Evolutionary conservation across 2,329 filamentous ascomycete genomes (phyloP).

Genomic region (Rosellinia necatrix): DNA sequence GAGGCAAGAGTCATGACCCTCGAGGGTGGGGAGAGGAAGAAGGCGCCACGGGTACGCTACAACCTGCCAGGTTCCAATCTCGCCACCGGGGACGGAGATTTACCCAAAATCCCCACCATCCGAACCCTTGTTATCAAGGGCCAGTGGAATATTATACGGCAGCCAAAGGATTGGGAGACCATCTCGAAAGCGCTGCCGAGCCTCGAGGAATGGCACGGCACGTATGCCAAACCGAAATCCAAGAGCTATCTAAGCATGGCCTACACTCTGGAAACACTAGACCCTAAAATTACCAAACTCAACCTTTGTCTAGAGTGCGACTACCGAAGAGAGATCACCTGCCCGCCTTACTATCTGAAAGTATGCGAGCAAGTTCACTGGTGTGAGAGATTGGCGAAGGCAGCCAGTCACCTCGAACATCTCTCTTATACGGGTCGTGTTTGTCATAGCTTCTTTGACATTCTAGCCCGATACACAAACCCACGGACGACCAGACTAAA

Average conservation of each 20-base stretch:
- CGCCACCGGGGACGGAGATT: constrained; percentile 39
- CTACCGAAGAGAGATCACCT: constrained; percentile 66
- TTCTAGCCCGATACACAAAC: constrained; percentile 55
- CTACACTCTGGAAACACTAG: constrained; percentile 62
- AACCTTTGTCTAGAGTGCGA: constrained; percentile 74
- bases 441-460: constrained; percentile 70
- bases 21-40: constrained; percentile 77
- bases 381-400: constrained; percentile 65
- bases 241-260: constrained; percentile 75
- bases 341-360: constrained; percentile 65
- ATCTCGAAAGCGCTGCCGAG: constrained; percentile 68
- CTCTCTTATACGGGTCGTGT: constrained; percentile 74
- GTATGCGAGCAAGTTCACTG: constrained; percentile 65
- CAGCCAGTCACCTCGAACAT: constrained; percentile 66
- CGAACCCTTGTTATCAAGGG: constrained; percentile 73
- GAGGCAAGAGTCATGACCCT: constrained; percentile 69
- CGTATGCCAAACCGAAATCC: constrained; percentile 72
- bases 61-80: constrained; percentile 32
- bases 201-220: constrained; percentile 66
- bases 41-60: constrained; percentile 72
- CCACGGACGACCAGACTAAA: constrained; percentile 58
- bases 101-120: constrained; percentile 59
- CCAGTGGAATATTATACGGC: constrained; percentile 76
- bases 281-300: constrained; percentile 63
- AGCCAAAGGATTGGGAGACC: constrained; percentile 64